These are phyloP conservation scores for Cotoneaster glaucophyllus DNA, from an alignment of 306 rosid genomes.

Conservation along the genomic window DNA sequence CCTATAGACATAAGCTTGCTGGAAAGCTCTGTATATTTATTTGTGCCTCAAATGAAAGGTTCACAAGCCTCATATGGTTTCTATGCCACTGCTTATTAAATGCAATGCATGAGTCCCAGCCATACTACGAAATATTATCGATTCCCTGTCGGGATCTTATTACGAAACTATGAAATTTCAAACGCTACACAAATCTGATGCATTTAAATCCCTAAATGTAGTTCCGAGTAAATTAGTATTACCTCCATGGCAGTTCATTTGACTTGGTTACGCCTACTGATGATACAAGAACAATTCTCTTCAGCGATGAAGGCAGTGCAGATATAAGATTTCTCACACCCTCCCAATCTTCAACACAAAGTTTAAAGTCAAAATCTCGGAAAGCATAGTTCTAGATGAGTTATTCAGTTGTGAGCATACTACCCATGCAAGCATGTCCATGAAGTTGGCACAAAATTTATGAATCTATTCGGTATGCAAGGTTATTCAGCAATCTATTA, in stretches of 20 bases:
- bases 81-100: neutral
- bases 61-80: neutral
- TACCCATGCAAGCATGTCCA: too few species aligned
- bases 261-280: slow-evolving; percentile 93
- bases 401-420: neutral
- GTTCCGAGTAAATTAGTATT: slow-evolving; percentile 21
- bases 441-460: too few species aligned
- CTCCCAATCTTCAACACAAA: slow-evolving; percentile 73
- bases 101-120: neutral
- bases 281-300: slow-evolving; percentile 87
- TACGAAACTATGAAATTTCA: neutral
- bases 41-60: neutral
- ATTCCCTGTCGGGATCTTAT: neutral
- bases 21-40: neutral
- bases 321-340: slow-evolving; percentile 87
- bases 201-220: neutral
- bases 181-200: neutral
- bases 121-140: neutral
- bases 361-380: neutral
- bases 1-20: neutral
- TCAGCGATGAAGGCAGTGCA: slow-evolving; percentile 65
- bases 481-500: neutral
- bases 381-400: neutral
- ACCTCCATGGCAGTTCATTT: slow-evolving; percentile 96
- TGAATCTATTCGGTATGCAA: neutral